These are phyloP conservation scores for Adansonia madagascariensis DNA, from an alignment of 441 rosid genomes.

Conservation along the genomic window DNA sequence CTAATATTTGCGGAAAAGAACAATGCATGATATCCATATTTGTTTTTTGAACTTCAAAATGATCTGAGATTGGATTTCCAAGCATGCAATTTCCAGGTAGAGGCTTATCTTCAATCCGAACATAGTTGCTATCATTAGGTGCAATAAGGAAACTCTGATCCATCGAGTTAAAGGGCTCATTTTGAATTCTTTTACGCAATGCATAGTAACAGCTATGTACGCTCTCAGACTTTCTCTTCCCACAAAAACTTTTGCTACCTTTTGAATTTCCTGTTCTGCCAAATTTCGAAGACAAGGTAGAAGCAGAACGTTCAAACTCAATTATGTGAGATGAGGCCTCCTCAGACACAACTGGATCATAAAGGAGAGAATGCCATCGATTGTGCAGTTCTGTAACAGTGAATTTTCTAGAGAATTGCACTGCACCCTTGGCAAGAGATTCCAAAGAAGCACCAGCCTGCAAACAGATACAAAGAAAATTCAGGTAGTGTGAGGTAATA, in stretches of 20 bases:
- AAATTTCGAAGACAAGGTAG: conserved; percentile 50
- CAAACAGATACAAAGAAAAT: neutral
- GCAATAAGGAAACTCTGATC: conserved; percentile 60
- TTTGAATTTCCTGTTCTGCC: conserved; percentile 57
- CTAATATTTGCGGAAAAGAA: conserved; percentile 50
- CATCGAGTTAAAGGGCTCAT: conserved; percentile 62
- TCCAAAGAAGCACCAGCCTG: conserved; percentile 48
- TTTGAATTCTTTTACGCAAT: conserved; percentile 66
- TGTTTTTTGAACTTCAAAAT: conserved; percentile 58
- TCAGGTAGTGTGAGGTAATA: neutral
- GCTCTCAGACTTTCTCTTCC: conserved; percentile 72
- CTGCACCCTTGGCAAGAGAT: conserved; percentile 91
- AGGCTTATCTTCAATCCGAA: conserved; percentile 49
- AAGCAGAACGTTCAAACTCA: conserved; percentile 63
- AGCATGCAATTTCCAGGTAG: conserved; percentile 43
- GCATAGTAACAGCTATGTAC: conserved; percentile 68
- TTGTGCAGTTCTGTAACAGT: conserved; percentile 70
- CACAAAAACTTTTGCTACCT: conserved; percentile 49
- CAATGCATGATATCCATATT: conserved; percentile 53
- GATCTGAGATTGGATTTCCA: conserved; percentile 46
- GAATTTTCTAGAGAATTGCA: conserved; percentile 70
- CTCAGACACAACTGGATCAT: conserved; percentile 76
- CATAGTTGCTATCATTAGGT: conserved; percentile 48
- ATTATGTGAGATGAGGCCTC: conserved; percentile 71
- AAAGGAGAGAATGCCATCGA: conserved; percentile 81